Evolutionary conservation across 129 eudicot species (phyloP), one percentile per base, ranked within the genome.

Genomic region (Erigeron canadensis): DNA sequence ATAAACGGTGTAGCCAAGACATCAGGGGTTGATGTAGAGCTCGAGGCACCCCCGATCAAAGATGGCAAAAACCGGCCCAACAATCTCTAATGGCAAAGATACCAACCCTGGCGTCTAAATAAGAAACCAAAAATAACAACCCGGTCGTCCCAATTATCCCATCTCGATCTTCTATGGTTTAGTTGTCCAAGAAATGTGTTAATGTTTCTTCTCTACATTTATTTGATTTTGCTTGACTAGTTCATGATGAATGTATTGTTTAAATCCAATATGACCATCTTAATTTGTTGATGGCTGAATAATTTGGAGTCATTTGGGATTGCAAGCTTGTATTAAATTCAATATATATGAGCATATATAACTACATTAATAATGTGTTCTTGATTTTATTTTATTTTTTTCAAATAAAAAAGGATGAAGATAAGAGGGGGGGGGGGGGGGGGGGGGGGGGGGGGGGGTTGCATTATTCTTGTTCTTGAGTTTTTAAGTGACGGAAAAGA

Each of bases 11-110:
- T 51, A 46, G 5, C 34, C 17, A 4, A 67, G n/a, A n/a, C 55
- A 67, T 18, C 74, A 56, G 23, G n/a, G 12, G 62, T 46, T 5
- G 74, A 76, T 13, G 43, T 67, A 67, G 80, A 63, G 40, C 44
- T 72, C 5, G 59, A 54, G 60, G 73, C 47, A 67, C 80, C 68
- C 12, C 38, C 69, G 1, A 18, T 67, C 23, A 37, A 10, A 7
- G 68, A 57, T 46, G 62, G 5, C 61, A 57, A 65, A 18, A 74
- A 64, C 34, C 77, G 51, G 38, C 41, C 43, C 43, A 37, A 23
- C 65, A 0, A n/a, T 55, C 19, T 3, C 21, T 2, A 18, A 69
- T 63, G 56, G 23, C 45, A 43, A 43, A 7, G 38, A 65, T 54
- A 54, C 66, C 46, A 10, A 37, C 38, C 4, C 12, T 13, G 44